Evolutionary conservation across 164 flowering plant genomes (phyloP).

Genomic region (Paratinospora sagittata): DNA sequence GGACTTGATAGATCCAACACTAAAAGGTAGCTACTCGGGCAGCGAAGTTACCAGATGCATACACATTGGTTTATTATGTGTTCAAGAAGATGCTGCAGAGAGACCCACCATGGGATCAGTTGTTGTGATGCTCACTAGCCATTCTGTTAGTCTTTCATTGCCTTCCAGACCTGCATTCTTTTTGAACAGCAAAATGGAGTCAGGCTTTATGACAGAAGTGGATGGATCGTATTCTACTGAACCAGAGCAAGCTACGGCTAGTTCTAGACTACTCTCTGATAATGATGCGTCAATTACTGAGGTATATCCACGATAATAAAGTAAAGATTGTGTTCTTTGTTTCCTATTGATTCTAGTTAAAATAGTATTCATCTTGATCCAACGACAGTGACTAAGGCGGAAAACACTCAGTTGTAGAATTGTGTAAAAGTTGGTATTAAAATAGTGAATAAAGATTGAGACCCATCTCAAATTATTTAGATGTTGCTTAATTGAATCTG

Average conservation of each 20-base stretch:
- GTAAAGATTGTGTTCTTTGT: no score
- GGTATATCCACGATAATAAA: not conserved
- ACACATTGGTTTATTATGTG: constrained; percentile 22
- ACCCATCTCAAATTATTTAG: no score
- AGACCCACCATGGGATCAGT: constrained; percentile 24
- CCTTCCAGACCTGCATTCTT: constrained; percentile 5
- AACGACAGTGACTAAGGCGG: not conserved
- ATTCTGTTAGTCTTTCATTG: not conserved
- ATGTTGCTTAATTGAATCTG: no score
- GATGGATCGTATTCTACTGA: not conserved
- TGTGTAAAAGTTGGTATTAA: no score
- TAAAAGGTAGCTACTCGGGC: constrained; percentile 1
- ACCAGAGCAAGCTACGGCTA: not conserved
- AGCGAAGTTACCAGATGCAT: constrained; percentile 19
- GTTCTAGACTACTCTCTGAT: not conserved
- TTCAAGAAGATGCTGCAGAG: constrained; percentile 17
- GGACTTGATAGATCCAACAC: constrained; percentile 11
- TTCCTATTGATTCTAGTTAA: no score
- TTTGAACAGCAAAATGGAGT: not conserved
- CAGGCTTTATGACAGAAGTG: not conserved
- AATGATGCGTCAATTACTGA: not conserved
- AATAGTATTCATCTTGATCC: not conserved
- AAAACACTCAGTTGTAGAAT: no score
- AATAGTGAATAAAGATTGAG: no score
- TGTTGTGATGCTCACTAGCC: constrained; percentile 18